Conservation (phyloP, 2,329 filamentous ascomycete genomes). For the Microdochium paspali region DNA sequence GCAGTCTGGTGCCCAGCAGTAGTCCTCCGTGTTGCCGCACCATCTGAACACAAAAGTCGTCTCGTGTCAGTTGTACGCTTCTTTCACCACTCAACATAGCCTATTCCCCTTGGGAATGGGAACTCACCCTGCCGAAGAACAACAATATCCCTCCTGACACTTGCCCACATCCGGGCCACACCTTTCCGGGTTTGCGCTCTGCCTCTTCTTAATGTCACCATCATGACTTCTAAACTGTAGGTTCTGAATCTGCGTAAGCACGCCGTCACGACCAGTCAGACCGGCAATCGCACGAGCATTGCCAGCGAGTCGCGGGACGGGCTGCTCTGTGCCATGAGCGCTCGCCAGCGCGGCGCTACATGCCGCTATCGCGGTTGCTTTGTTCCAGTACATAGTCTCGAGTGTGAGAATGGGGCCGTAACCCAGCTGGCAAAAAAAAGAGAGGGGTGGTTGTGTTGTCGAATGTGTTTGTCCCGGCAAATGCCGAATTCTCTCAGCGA, state of each 20-base stretch:
- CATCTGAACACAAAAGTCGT: constrained; percentile 9
- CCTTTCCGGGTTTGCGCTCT: neutral
- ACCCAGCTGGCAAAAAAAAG: neutral
- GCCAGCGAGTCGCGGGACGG: neutral
- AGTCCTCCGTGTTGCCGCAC: constrained; percentile 15
- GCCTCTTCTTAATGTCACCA: neutral
- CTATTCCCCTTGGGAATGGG: too few species aligned
- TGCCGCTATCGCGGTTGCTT: neutral
- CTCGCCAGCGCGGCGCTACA: neutral
- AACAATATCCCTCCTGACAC: constrained; percentile 14
- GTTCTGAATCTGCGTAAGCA: neutral
- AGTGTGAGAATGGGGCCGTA: too few species aligned
- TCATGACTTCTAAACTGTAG: neutral
- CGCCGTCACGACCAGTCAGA: neutral
- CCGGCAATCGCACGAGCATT: neutral
- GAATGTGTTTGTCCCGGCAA: neutral
- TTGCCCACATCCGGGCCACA: neutral
- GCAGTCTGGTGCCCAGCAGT: constrained; percentile 20
- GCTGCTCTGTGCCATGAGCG: neutral
- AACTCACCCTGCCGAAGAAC: constrained; percentile 19
- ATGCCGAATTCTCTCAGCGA: neutral
- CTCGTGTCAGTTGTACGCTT: neutral
- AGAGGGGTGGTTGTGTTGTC: neutral
- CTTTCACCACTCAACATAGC: too few species aligned
- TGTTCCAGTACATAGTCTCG: neutral